phyloP scores from a whole-genome alignment of 257 asterid genomes.

The Fraxinus excelsior region DNA sequence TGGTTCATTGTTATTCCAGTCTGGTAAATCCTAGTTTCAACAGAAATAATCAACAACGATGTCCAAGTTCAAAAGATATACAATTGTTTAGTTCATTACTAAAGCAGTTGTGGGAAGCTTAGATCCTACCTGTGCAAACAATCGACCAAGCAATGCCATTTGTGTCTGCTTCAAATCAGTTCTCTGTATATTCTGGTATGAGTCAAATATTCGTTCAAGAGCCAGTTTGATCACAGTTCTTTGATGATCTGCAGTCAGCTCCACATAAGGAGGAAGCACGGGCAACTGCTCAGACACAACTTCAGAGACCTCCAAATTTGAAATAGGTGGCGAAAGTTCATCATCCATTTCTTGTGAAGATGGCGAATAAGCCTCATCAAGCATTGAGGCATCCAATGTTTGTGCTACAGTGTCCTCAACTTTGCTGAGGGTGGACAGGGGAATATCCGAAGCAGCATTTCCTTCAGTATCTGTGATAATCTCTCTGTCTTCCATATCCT shows the following conservation, averaged over 20 bases:
- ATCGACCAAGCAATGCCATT: constrained; percentile 78
- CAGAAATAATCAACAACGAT: background rate
- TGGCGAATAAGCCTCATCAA: constrained; percentile 75
- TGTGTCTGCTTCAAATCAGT: constrained; percentile 71
- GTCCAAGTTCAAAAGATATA: constrained; percentile 21
- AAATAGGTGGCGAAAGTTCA: constrained; percentile 50
- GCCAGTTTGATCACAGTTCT: constrained; percentile 55
- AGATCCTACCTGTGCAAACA: constrained; percentile 83
- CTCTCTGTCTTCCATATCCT: constrained; percentile 43
- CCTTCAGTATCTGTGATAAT: constrained; percentile 40
- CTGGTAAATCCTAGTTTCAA: background rate
- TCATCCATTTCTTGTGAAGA: constrained; percentile 74
- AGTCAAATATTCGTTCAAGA: constrained; percentile 69
- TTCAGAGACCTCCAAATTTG: constrained; percentile 53
- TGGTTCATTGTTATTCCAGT: background rate
- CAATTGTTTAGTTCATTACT: constrained; percentile 19
- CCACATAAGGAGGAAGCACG: constrained; percentile 58
- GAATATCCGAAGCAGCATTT: constrained; percentile 36
- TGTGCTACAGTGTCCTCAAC: constrained; percentile 48
- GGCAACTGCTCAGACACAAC: constrained; percentile 55
- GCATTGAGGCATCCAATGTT: constrained; percentile 37
- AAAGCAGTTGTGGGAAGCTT: constrained; percentile 27
- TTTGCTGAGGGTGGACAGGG: constrained; percentile 42
- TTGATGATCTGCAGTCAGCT: constrained; percentile 61
- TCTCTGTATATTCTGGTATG: constrained; percentile 56